Base-by-base conservation (phyloP, 305 asterid genomes). In the Rubia occidens region DNA sequence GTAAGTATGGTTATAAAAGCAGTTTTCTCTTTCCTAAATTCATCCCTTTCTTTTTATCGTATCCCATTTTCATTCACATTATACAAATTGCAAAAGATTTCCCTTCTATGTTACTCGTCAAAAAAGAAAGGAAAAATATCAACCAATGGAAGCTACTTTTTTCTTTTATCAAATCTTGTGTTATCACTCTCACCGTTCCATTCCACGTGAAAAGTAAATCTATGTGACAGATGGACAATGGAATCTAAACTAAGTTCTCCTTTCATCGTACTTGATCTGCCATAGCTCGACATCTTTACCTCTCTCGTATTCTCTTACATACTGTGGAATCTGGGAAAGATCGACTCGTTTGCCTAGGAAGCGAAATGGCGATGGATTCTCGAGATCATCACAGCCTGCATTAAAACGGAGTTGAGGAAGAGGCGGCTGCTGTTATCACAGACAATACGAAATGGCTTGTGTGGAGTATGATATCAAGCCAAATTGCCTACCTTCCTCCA, bases 281-380 rank as follows among this genome's bases (percentile, higher is more conserved):
- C 97, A 93, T 66, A 93, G 64, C 85, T 90, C 98, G 6, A 90
- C 92, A 29, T 87, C 92, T 15, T 71, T 78, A 70, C 96, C 97
- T 64, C 98, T 85, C 39, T 81, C 81, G 56, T 90, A 93, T 56
- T 80, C 87, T 62, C 59, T 77, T 69, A 87, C 88, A 37, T 87
- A 87, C 75, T 85, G 87, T 18, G 96, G 98, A 64, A 88, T 86
- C 77, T 78, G 82, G 7, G 70, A 74, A 45, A 88, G 85, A 78
- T 83, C 74, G 49, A 90, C 72, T 70, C 71, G 81, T 78, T 77
- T 75, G 8, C 97, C 96, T 17, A 72, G 44, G 69, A 88, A 93
- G 67, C 76, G 70, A 68, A 35, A 40, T 5, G 74, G 71, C 8
- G 70, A 65, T 71, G 73, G 64, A 13, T 63, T 62, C 72, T 71